phyloP scores from a whole-genome alignment of 441 rosid genomes.

The Populus hybrid region DNA sequence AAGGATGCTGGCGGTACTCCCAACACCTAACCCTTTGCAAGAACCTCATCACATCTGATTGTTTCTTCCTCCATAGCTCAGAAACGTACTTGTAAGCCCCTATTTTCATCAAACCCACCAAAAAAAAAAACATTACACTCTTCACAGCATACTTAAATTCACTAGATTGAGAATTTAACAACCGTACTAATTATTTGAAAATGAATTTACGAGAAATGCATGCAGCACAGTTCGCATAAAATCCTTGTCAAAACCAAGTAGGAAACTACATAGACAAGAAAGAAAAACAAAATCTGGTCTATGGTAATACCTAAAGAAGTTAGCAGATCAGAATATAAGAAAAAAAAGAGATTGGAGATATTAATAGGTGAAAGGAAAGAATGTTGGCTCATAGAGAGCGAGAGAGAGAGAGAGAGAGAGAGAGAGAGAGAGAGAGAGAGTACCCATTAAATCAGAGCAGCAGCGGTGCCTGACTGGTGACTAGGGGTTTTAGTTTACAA shows the following conservation, averaged over 20 bases:
- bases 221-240: neutral
- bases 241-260: neutral
- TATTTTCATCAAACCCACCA: conserved; percentile 13
- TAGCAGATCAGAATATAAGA: neutral
- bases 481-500: conserved; percentile 14
- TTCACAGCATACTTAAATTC: neutral
- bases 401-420: neutral
- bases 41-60: conserved; percentile 71
- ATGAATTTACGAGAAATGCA: neutral
- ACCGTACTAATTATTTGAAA: too few relatives aligned
- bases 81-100: conserved; percentile 69
- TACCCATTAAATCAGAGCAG: conserved; percentile 35
- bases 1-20: conserved; percentile 67
- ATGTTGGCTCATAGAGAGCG: neutral
- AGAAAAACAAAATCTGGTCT: too few relatives aligned
- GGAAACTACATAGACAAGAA: neutral
- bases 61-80: conserved; percentile 77
- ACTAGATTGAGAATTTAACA: neutral
- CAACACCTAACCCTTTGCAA: conserved; percentile 60
- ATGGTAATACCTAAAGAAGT: neutral
- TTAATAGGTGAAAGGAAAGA: neutral
- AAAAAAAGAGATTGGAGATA: neutral
- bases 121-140: conserved; percentile 7
- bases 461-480: conserved; percentile 1
- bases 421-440: neutral